Evolutionary conservation across 2,329 filamentous ascomycete species (phyloP).

Genomic region (Monosporascus sp.): DNA sequence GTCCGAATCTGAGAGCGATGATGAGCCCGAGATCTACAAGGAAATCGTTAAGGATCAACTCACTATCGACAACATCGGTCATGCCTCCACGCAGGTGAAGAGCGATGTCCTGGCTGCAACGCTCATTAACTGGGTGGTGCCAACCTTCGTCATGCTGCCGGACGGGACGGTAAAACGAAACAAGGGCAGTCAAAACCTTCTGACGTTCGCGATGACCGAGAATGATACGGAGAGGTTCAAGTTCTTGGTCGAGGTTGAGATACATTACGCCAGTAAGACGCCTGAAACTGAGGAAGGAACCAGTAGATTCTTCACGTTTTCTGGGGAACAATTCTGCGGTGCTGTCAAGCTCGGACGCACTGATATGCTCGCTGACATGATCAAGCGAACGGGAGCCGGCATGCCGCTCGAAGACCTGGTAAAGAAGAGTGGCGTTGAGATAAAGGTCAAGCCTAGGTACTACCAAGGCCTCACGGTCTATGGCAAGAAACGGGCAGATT

Average conservation of each 20-base stretch:
- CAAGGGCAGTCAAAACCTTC: constrained; percentile 20
- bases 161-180: constrained; percentile 24
- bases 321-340: constrained; percentile 33
- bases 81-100: constrained; percentile 64
- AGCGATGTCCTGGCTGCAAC: constrained; percentile 52
- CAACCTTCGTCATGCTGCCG: constrained; percentile 28
- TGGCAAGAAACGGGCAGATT: constrained; percentile 52
- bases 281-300: constrained; percentile 29
- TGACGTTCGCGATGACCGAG: constrained; percentile 43
- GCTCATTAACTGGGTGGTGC: constrained; percentile 41
- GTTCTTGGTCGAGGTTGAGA: constrained; percentile 51
- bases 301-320: constrained; percentile 34
- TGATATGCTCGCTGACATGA: constrained; percentile 57
- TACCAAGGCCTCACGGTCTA: constrained; percentile 74
- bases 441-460: constrained; percentile 61
- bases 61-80: constrained; percentile 72
- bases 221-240: constrained; percentile 52
- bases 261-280: constrained; percentile 38
- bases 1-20: constrained; percentile 29
- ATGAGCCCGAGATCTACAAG: constrained; percentile 40
- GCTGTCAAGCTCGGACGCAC: constrained; percentile 47
- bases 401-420: constrained; percentile 65
- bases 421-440: constrained; percentile 58
- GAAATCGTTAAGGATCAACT: constrained; percentile 62
- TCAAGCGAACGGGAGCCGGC: constrained; percentile 62